phyloP scores from a whole-genome alignment of 768 basidiomycete species.

The Epithele typhae region DNA sequence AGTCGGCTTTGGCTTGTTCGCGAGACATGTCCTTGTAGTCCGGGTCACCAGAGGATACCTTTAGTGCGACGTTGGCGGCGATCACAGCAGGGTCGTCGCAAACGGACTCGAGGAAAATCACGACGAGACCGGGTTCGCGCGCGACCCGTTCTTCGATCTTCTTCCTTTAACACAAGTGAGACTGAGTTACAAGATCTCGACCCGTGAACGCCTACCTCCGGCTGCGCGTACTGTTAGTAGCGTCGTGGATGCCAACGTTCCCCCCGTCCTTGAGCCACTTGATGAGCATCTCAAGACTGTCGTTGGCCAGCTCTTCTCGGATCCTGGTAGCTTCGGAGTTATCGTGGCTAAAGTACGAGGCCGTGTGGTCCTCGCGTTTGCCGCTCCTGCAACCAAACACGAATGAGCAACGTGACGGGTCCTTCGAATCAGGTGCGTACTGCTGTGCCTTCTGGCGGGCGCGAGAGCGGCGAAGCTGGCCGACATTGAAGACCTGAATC shows the following conservation, averaged over 20 bases:
- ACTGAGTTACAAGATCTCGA: background rate
- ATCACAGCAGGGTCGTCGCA: conserved; percentile 94
- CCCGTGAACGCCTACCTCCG: conserved; percentile 73
- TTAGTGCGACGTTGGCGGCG: conserved; percentile 93
- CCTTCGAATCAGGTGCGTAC: conserved; percentile 33
- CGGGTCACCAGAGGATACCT: conserved; percentile 94
- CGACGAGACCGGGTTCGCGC: conserved; percentile 79
- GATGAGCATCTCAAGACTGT: conserved; percentile 93
- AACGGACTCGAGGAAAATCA: conserved; percentile 92
- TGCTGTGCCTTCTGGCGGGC: conserved; percentile 76
- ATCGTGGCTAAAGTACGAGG: conserved; percentile 84
- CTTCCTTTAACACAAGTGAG: conserved; percentile 41
- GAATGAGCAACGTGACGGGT: background rate
- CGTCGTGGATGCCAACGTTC: conserved; percentile 98
- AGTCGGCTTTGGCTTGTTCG: conserved; percentile 86
- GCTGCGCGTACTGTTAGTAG: conserved; percentile 84
- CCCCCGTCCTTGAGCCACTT: conserved; percentile 93
- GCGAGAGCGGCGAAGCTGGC: conserved; percentile 84
- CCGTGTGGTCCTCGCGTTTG: conserved; percentile 86
- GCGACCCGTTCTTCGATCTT: conserved; percentile 82
- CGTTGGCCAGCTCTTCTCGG: conserved; percentile 81
- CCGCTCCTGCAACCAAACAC: conserved; percentile 50
- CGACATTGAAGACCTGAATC: conserved; percentile 92
- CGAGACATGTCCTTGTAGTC: conserved; percentile 90
- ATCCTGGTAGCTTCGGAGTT: conserved; percentile 73